These are phyloP conservation scores for Akanthomyces dipterigenus DNA, from an alignment of 2,329 filamentous ascomycete genomes.

Conservation along the genomic window DNA sequence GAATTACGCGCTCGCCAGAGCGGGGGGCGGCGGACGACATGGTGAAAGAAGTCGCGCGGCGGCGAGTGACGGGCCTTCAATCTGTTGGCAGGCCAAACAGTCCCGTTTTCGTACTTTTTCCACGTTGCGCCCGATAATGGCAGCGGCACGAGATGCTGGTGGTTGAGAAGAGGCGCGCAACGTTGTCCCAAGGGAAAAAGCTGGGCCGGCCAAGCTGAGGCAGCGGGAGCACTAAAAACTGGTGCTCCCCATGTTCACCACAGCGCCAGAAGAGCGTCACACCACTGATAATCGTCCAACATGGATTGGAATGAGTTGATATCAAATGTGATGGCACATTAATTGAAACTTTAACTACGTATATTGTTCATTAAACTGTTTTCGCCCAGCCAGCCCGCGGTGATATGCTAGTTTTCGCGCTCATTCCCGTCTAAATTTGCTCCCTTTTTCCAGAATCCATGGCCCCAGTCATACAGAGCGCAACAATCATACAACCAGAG, in stretches of 20 bases:
- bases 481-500: neutral
- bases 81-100: neutral
- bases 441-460: constrained; percentile 9
- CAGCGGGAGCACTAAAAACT: neutral
- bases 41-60: neutral
- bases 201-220: neutral
- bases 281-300: neutral
- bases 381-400: neutral
- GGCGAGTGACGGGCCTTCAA: constrained; percentile 8
- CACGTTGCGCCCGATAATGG: constrained; percentile 15
- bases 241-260: constrained; percentile 2
- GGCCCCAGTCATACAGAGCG: neutral
- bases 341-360: constrained; percentile 6
- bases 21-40: constrained; percentile 31
- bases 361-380: constrained; percentile 13
- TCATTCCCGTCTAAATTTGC: constrained; percentile 10
- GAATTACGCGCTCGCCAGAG: constrained; percentile 54
- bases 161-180: neutral
- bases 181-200: constrained; percentile 9
- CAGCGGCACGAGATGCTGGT: neutral
- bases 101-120: constrained; percentile 4
- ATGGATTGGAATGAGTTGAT: neutral
- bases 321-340: neutral
- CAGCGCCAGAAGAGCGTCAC: neutral
- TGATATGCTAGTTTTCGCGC: neutral